Percentiles rank a stretch among this genome's conserved stretches.
Evolutionary conservation across 345 rosid genomes (phyloP).

Genomic region (Angophora floribunda): DNA sequence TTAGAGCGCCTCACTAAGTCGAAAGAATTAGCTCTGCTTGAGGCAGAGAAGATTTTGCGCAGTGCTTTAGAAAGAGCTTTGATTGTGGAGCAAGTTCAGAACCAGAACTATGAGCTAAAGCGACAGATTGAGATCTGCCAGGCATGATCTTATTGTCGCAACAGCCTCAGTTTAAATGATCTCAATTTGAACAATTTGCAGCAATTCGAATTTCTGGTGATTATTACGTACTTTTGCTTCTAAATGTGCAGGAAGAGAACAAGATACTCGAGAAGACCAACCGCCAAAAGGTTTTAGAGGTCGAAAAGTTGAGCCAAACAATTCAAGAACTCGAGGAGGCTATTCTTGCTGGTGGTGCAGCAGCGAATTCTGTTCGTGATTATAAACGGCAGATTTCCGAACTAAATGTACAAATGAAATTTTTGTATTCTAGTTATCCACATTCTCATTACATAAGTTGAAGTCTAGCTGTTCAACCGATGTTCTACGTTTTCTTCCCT

Average conservation of each 20-base stretch:
- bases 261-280: slow-evolving; percentile 83
- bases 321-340: slow-evolving; percentile 80
- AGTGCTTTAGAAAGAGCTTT: slow-evolving; percentile 93
- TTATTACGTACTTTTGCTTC: not conserved
- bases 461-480: not conserved
- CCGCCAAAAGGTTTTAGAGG: slow-evolving; percentile 84
- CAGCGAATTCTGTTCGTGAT: slow-evolving; percentile 77
- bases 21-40: slow-evolving; percentile 74
- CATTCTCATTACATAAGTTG: not conserved
- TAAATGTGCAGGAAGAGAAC: slow-evolving; percentile 65
- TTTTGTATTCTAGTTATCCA: not conserved
- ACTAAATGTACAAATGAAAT: slow-evolving; percentile 39
- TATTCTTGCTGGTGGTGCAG: slow-evolving; percentile 71
- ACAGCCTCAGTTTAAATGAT: not conserved
- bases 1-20: slow-evolving; percentile 83
- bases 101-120: slow-evolving; percentile 77
- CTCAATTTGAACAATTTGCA: not conserved
- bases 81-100: slow-evolving; percentile 91
- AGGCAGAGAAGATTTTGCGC: slow-evolving; percentile 76
- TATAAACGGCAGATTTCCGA: slow-evolving; percentile 64
- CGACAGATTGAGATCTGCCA: slow-evolving; percentile 86
- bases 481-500: not conserved
- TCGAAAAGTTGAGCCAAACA: slow-evolving; percentile 81
- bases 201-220: not conserved
- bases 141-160: slow-evolving; percentile 13